Base-by-base conservation (phyloP, 2,329 filamentous ascomycete species). In the Sarocladium strictum region DNA sequence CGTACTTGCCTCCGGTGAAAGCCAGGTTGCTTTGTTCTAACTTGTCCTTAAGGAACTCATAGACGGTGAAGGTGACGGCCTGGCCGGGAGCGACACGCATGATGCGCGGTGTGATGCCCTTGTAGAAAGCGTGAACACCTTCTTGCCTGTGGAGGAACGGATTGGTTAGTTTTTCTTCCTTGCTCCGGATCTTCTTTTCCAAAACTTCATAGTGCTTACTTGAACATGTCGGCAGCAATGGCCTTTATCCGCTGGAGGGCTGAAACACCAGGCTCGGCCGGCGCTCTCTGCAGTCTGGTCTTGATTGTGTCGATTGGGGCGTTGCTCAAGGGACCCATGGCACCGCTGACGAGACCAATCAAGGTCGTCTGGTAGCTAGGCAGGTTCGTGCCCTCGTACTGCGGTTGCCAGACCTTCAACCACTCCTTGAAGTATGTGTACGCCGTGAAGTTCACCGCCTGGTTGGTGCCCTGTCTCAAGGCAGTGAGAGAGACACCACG, bases 271-370 rank as follows among this genome's bases (percentile, higher is more conserved):
- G 85, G 81, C 71, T 88, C 81, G 3, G 89, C 91, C 0, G 90
- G 90, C 53, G 85, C 94, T 74, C 90, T 94, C 71, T 99, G 94
- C 69, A 99, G 75, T 52, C 94, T 79, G 40, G 94, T 99, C 84
- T 99, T 99, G 77, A 99, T 97, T 37, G 94, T 99, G 67, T 99
- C 94, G 68, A 99, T 97, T 21, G 94, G 94, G 26, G 95, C 94
- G 68, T 99, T 99, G 63, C 89, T 94, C 66, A 99, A 81, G 4
- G 94, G 94, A 1, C 94, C 94, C 83, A 99, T 95, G 58, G 94
- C 94, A 62, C 94, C 94, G 54, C 85, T 90, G 24, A 99, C 86
- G 54, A 99, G 79, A 32, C 92, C 94, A 62, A 97, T 96, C 6
- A 93, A 52, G 5, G 90, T 92, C 2, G 94, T 99, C 74, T 97